Percentiles rank a stretch among this genome's conserved stretches.
These are phyloP conservation scores for Nicotiana attenuata DNA, from an alignment of 257 asterid genomes.

Conservation along the genomic window DNA sequence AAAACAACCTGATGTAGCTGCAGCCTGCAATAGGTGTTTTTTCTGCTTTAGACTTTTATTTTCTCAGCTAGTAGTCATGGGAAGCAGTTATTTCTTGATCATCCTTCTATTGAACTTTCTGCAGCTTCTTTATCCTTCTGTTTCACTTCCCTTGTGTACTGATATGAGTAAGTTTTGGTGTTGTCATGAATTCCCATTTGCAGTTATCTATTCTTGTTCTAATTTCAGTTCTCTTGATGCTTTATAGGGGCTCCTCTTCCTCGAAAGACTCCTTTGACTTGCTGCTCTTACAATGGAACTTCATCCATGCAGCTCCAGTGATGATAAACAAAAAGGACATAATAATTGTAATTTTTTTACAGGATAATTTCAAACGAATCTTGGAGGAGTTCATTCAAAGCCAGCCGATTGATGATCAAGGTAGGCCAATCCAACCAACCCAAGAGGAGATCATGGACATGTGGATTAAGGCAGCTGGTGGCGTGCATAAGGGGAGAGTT, in stretches of 20 bases:
- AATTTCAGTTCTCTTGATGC: background rate
- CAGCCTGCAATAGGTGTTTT: background rate
- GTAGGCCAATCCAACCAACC: no score
- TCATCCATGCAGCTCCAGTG: conserved; percentile 54
- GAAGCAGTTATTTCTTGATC: conserved; percentile 29
- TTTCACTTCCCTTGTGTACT: conserved; percentile 56
- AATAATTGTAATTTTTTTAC: no score
- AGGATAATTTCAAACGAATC: no score
- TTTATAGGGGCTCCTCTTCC: conserved; percentile 57
- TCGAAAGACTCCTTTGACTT: conserved; percentile 35
- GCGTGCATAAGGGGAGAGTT: no score
- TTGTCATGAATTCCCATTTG: conserved; percentile 12
- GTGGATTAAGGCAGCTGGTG: no score
- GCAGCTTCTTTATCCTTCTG: conserved; percentile 43
- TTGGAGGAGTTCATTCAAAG: no score
- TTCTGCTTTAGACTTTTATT: background rate
- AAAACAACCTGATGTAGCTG: conserved; percentile 1
- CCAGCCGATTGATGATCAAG: no score
- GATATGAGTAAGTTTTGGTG: conserved; percentile 51
- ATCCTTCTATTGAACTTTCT: conserved; percentile 37
- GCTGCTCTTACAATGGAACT: conserved; percentile 65
- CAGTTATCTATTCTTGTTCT: background rate
- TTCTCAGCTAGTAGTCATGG: conserved; percentile 23
- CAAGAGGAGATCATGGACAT: no score
- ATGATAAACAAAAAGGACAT: conserved; percentile 28